phyloP scores from a whole-genome alignment of 495 filamentous ascomycete species.

The Trichoderma erinaceum region DNA sequence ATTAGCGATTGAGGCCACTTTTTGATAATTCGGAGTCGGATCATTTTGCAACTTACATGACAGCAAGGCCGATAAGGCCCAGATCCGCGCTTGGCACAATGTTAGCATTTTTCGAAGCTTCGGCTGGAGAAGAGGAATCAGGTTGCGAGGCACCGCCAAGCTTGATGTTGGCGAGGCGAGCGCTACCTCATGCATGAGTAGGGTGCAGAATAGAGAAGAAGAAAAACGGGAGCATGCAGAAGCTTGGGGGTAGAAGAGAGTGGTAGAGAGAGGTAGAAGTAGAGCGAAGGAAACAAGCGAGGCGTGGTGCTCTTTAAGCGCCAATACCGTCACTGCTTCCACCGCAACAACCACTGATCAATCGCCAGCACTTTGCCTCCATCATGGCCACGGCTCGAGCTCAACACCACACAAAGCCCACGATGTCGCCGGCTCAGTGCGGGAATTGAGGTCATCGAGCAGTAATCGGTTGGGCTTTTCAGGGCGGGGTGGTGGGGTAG shows the following conservation, averaged over 20 bases:
- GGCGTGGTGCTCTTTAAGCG: constrained; percentile 18
- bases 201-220: constrained; percentile 34
- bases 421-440: constrained; percentile 6
- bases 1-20: constrained; percentile 7
- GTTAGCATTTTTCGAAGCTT: constrained; percentile 41
- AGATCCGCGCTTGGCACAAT: constrained; percentile 66
- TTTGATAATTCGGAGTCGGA: constrained; percentile 15
- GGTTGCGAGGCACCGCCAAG: constrained; percentile 52
- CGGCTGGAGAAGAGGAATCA: constrained; percentile 27
- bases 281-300: neutral
- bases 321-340: neutral
- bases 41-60: constrained; percentile 60
- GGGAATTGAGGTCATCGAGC: constrained; percentile 17
- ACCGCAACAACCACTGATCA: constrained; percentile 11
- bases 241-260: neutral
- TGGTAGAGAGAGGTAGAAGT: neutral
- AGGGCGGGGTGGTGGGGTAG: constrained; percentile 20
- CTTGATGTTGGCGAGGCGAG: constrained; percentile 80
- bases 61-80: constrained; percentile 98
- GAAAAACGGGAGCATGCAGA: constrained; percentile 32
- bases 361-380: constrained; percentile 14
- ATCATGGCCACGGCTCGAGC: neutral
- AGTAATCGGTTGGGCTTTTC: neutral
- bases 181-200: constrained; percentile 55
- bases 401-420: constrained; percentile 9